Percentiles rank a stretch among this genome's conserved stretches.
phyloP scores from a whole-genome alignment of 2,329 filamentous ascomycete species.

The Ceratocystis albifundus region DNA sequence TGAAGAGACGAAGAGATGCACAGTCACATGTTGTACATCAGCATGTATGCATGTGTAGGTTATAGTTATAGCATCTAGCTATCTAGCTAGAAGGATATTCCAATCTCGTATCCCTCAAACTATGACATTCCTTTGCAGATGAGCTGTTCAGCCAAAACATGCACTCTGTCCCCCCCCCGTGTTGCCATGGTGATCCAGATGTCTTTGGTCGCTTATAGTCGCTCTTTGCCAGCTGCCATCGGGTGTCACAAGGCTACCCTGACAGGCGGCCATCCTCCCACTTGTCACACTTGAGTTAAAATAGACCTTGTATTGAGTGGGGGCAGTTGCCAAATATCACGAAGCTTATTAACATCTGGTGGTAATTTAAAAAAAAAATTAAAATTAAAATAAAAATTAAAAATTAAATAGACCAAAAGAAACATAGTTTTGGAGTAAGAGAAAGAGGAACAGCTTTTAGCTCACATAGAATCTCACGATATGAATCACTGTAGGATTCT shows the following conservation, averaged over 20 bases:
- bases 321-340: background rate
- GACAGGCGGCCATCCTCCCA: too few species aligned
- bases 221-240: background rate
- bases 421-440: too few species aligned
- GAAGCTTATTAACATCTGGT: background rate
- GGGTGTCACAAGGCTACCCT: background rate
- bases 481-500: background rate
- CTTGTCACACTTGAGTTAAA: conserved; percentile 2
- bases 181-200: background rate
- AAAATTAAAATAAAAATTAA: too few species aligned
- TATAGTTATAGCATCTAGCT: too few species aligned
- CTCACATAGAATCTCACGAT: background rate
- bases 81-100: background rate
- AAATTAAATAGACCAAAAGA: too few species aligned
- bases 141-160: conserved; percentile 1
- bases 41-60: too few species aligned
- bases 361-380: too few species aligned
- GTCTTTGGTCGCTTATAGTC: background rate
- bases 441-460: background rate
- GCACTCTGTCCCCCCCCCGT: background rate
- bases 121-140: background rate
- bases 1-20: too few species aligned
- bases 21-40: too few species aligned
- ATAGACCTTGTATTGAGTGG: background rate
- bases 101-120: conserved; percentile 3